A percentile compares a stretch with the other conserved stretches of the same genome.
phyloP scores from a whole-genome alignment of 2,329 filamentous ascomycete species.

The Aspergillus puulaauensis region DNA sequence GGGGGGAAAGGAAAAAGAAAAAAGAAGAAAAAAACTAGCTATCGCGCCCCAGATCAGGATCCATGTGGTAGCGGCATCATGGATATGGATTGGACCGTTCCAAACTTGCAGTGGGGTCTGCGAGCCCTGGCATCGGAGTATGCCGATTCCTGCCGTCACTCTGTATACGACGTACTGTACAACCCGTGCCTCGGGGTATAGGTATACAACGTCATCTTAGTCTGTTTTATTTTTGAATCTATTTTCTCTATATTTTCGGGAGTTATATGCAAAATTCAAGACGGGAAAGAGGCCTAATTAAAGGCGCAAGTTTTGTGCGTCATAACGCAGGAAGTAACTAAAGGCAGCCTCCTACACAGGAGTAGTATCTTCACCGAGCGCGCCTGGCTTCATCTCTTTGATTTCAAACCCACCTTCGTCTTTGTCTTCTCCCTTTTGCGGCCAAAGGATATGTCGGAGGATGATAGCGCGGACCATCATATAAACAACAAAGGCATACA shows the following conservation, averaged over 20 bases:
- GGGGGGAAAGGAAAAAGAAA: conserved; percentile 5
- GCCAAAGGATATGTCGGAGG: conserved; percentile 71
- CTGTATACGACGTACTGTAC: background rate
- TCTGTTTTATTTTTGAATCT: background rate
- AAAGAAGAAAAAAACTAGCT: background rate
- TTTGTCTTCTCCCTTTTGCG: conserved; percentile 66
- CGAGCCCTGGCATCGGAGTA: conserved; percentile 1
- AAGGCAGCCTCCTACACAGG: background rate
- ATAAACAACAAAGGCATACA: conserved; percentile 67
- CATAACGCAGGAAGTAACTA: background rate
- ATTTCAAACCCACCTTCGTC: conserved; percentile 60
- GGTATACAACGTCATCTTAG: background rate
- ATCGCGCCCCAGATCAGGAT: conserved; percentile 3
- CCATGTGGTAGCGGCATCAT: conserved; percentile 8
- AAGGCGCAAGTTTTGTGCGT: background rate
- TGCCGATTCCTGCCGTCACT: background rate
- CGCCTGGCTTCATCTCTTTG: conserved; percentile 27
- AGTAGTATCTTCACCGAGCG: conserved; percentile 11
- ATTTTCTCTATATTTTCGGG: background rate
- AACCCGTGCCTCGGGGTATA: background rate
- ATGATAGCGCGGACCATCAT: conserved; percentile 71
- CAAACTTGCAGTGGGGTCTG: conserved; percentile 1
- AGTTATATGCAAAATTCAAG: background rate
- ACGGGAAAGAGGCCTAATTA: background rate
- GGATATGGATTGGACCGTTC: conserved; percentile 8